Evolutionary conservation across 257 asterid species (phyloP), one percentile per base, ranked within the genome.

Genomic region (Ehretia macrophylla): DNA sequence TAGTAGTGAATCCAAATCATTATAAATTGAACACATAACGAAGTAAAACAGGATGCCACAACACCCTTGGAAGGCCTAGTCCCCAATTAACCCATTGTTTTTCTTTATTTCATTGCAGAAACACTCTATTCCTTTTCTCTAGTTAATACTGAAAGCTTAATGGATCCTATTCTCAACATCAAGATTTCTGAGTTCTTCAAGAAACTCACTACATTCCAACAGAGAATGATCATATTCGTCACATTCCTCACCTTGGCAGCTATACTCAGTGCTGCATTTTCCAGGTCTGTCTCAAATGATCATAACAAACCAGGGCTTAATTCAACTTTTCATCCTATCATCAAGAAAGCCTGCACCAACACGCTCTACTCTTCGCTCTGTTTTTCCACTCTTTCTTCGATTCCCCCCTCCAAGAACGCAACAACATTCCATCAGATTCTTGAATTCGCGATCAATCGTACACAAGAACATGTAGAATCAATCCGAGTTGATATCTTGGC

Each of bases 291-390:
- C 32, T 14, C 23, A 51, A 19, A 58, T 51, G 1, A 51, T 23
- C 21, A 62, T 45, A 55, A 58, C 14, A 66, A n/a, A 17, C 56
- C 60, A 20, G 10, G 37, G 19, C 17, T 56, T 1, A 69, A 65
- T 40, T 59, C 58, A 17, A 67, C 12, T 51, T 21, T 51, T 11
- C 16, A 65, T 23, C 59, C 81, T 20, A 66, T 79, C 69, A 74
- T 77, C 77, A 72, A 62, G 61, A 56, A 62, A 55, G 82, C 83
- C 38, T 84, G 88, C 72, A 40, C 84, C 0, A 42, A 64, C 17
- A 72, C 84, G 3, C 71, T 72, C 58, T 71, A 79, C 68, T 49
- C 84, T 0, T 72, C 84, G 2, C 61, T 81, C 35, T 84, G 83
- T 73, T 59, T 8, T 22, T 72, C 81, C 32, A 61, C 79, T 11